phyloP scores from a whole-genome alignment of 108 stramenopile species.

The Cyclostephanos tholiformis region DNA sequence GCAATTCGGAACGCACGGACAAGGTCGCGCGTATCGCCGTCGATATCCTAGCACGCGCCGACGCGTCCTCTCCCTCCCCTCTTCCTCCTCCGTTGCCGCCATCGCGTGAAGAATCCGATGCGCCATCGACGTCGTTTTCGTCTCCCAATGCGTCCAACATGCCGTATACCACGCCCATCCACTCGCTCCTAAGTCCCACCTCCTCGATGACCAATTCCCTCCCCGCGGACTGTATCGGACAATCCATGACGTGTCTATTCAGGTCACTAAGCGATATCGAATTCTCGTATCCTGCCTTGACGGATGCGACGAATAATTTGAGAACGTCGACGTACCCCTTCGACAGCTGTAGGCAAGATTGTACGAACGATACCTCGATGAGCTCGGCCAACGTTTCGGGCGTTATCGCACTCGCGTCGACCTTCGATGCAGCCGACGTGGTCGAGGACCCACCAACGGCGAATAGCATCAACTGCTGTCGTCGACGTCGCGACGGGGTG shows the following conservation, averaged over 20 bases:
- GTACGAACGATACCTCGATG: constrained; percentile 81
- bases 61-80: neutral
- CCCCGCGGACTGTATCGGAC: constrained; percentile 61
- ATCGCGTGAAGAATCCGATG: no score
- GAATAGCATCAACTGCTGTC: no score
- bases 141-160: constrained; percentile 40
- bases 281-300: constrained; percentile 74
- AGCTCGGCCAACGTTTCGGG: constrained; percentile 67
- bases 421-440: no score
- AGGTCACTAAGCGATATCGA: constrained; percentile 49
- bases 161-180: constrained; percentile 74
- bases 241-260: constrained; percentile 43
- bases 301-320: constrained; percentile 81
- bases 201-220: constrained; percentile 76
- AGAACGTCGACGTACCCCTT: constrained; percentile 80
- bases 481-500: no score
- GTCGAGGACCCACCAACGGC: no score
- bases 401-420: no score
- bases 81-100: neutral
- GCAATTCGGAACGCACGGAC: neutral
- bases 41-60: constrained; percentile 10
- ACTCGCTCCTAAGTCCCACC: constrained; percentile 58
- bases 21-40: constrained; percentile 22
- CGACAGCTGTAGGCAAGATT: constrained; percentile 77
- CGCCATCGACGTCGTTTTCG: no score